Percentiles rank a stretch among this genome's conserved stretches.
phyloP scores from a whole-genome alignment of 2,329 filamentous ascomycete species.

The Sclerotinia spermophila region DNA sequence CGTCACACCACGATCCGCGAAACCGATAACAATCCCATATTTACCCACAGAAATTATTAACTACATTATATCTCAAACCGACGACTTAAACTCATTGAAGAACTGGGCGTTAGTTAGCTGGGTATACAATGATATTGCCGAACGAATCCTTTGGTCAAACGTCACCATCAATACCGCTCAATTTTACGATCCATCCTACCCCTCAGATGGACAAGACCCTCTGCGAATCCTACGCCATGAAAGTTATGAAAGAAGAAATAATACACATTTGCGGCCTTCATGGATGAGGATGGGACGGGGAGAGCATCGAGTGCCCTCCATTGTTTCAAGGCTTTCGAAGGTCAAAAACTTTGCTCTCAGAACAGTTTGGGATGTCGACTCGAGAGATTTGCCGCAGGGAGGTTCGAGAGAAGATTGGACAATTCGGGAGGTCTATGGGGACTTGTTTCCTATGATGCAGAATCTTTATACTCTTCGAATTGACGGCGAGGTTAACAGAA shows the following conservation, averaged over 20 bases:
- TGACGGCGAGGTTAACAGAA: conserved; percentile 16
- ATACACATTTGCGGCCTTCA: background rate
- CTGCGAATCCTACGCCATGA: conserved; percentile 14
- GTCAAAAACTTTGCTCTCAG: conserved; percentile 15
- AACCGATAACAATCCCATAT: conserved; percentile 13
- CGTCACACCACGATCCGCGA: conserved; percentile 6
- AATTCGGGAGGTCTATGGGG: background rate
- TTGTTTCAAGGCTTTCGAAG: conserved; percentile 8
- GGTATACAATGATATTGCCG: conserved; percentile 13
- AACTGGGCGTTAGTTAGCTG: conserved; percentile 16
- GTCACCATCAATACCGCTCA: conserved; percentile 18
- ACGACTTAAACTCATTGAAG: conserved; percentile 19
- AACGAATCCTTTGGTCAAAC: conserved; percentile 19
- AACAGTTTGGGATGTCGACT: conserved; percentile 19
- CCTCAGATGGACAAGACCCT: conserved; percentile 11
- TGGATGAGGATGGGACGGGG: background rate
- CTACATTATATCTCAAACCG: conserved; percentile 14
- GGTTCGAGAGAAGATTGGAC: conserved; percentile 13
- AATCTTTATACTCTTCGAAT: conserved; percentile 12
- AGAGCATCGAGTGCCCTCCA: conserved; percentile 13
- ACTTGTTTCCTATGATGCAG: conserved; percentile 10
- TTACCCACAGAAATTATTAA: conserved; percentile 16
- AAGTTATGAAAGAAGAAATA: background rate
- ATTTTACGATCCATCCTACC: conserved; percentile 15
- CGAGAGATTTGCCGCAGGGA: conserved; percentile 9